Base-by-base conservation (phyloP, 1,284 basidiomycete species). In the Puccinia brachypodii region DNA sequence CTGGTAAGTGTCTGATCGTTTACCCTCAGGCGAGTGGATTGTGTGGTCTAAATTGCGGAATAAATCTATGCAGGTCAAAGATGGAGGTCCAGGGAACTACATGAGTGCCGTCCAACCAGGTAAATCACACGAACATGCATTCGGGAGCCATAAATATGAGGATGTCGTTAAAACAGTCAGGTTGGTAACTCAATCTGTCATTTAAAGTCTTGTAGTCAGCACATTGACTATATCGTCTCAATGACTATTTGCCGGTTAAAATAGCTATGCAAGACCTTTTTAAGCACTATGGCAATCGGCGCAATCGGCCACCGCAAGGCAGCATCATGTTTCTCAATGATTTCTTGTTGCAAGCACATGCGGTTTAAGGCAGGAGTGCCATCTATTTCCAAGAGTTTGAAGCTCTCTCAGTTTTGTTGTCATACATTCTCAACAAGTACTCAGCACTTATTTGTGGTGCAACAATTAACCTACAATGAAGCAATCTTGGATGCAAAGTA, bases 401-500 rank as follows among this genome's bases (percentile, higher is more conserved):
- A n/a, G n/a, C n/a, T n/a, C n/a, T n/a, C n/a, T n/a, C n/a, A n/a
- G n/a, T n/a, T n/a, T n/a, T n/a, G n/a, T n/a, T n/a, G n/a, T n/a
- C n/a, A n/a, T n/a, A n/a, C n/a, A n/a, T n/a, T n/a, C n/a, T n/a
- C n/a, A n/a, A n/a, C n/a, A n/a, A n/a, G n/a, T n/a, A n/a, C n/a
- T n/a, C n/a, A n/a, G n/a, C n/a, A n/a, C n/a, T n/a, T n/a, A n/a
- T n/a, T n/a, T n/a, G n/a, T n/a, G n/a, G n/a, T n/a, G n/a, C n/a
- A n/a, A n/a, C n/a, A n/a, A n/a, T n/a, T n/a, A n/a, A n/a, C n/a
- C n/a, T n/a, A n/a, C n/a, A n/a, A n/a, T 84, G 38, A 79, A 84
- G 58, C 83, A 84, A 77, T 80, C 74, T 22, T 73, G 83, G 72
- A 40, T 74, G 58, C 60, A 80, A 62, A 42, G 72, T 76, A n/a